phyloP scores from a whole-genome alignment of 306 rosid genomes.

The Casuarina equisetifolia region DNA sequence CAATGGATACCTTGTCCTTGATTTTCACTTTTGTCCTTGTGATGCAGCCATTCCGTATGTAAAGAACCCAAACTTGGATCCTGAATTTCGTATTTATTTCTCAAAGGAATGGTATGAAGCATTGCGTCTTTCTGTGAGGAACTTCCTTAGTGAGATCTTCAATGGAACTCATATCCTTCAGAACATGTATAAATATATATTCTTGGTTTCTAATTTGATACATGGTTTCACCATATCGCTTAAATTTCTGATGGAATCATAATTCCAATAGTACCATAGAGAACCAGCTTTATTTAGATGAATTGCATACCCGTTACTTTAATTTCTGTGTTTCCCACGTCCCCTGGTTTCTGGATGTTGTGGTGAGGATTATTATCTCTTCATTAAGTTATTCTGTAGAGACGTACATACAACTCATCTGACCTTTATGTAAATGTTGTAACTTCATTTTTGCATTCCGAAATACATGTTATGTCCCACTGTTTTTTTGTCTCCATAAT shows the following conservation, averaged over 20 bases:
- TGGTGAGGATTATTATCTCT: not conserved
- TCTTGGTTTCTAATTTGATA: constrained; percentile 1
- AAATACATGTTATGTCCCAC: not conserved
- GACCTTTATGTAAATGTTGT: not conserved
- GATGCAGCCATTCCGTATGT: constrained; percentile 84
- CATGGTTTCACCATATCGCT: not conserved
- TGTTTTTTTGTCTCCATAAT: not conserved
- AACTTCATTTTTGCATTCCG: not conserved
- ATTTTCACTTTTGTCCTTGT: constrained; percentile 29
- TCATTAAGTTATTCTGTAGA: not conserved
- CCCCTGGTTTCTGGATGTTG: not conserved
- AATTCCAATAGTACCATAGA: not conserved
- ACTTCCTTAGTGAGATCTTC: constrained; percentile 88
- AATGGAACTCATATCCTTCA: constrained; percentile 94
- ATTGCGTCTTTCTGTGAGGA: constrained; percentile 79
- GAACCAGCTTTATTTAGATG: constrained; percentile 5
- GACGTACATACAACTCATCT: not conserved
- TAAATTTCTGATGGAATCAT: not conserved
- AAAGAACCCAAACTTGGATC: constrained; percentile 79
- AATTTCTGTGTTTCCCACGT: not conserved
- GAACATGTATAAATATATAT: not conserved
- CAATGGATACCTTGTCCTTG: constrained; percentile 10
- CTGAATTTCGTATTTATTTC: constrained; percentile 70
- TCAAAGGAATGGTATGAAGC: constrained; percentile 89
- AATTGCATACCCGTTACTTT: not conserved